These are phyloP conservation scores for Peronospora farinosa DNA, from an alignment of 352 stramenopile species.

Conservation along the genomic window DNA sequence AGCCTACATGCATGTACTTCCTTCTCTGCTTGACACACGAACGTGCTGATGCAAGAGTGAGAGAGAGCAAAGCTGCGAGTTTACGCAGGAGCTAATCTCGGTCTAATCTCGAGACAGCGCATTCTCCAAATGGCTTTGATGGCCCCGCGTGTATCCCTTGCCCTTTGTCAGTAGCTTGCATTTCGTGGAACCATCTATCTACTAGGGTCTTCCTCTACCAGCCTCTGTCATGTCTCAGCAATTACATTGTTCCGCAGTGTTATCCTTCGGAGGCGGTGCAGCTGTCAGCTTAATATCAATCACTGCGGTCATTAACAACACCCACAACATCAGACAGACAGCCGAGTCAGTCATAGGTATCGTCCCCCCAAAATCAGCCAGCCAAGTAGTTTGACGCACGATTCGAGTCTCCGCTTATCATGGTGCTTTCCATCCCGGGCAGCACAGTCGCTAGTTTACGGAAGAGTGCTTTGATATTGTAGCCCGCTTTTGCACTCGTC, in stretches of 20 bases:
- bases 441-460: conserved; percentile 97
- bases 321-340: conserved; percentile 1
- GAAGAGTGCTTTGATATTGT: conserved; percentile 99
- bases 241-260: conserved; percentile 57
- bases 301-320: conserved; percentile 34
- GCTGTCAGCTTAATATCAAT: conserved; percentile 87
- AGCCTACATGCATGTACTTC: conserved; percentile 26
- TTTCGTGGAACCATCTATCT: conserved; percentile 23
- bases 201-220: conserved; percentile 11
- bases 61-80: conserved; percentile 10
- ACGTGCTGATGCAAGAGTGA: conserved; percentile 8
- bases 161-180: conserved; percentile 13
- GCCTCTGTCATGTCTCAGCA: conserved; percentile 38
- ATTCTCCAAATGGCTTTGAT: conserved; percentile 9
- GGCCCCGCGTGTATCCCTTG: conserved; percentile 7
- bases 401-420: conserved; percentile 84
- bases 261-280: conserved; percentile 70
- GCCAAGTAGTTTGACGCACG: conserved; percentile 34
- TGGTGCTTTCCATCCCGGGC: conserved; percentile 91
- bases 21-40: conserved; percentile 23
- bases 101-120: conserved; percentile 2
- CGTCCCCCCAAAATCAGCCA: not conserved
- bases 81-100: conserved; percentile 5
- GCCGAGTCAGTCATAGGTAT: conserved; percentile 1
- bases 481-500: conserved; percentile 96